Evolutionary conservation across 352 stramenopile genomes (phyloP).

Genomic region (Phytophthora lateralis): DNA sequence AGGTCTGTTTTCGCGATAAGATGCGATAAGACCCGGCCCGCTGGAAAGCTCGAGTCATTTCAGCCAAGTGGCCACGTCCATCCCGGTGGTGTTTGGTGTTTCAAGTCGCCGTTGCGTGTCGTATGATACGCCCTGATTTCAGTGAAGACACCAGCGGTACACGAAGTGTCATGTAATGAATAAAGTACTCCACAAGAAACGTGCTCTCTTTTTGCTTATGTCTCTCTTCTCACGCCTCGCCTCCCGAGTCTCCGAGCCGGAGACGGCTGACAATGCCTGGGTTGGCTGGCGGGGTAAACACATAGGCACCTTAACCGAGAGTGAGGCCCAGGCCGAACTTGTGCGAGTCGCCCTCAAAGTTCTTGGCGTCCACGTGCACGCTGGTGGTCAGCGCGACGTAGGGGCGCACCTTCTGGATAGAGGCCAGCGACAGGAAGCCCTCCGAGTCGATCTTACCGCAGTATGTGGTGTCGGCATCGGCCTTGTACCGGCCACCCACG

Average conservation of each 20-base stretch:
- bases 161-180: background rate
- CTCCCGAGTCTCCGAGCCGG: slow-evolving; percentile 13
- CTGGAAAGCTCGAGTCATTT: too few relatives aligned
- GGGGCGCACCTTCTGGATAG: slow-evolving; percentile 80
- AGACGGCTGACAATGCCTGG: slow-evolving; percentile 18
- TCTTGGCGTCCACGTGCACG: slow-evolving; percentile 86
- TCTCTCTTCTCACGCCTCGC: slow-evolving; percentile 32
- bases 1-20: background rate
- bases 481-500: slow-evolving; percentile 80
- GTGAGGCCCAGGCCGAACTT: slow-evolving; percentile 86
- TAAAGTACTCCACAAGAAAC: slow-evolving; percentile 42
- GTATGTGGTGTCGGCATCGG: slow-evolving; percentile 78
- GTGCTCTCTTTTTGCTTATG: slow-evolving; percentile 44
- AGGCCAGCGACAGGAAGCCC: slow-evolving; percentile 75
- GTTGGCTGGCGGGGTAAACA: slow-evolving; percentile 20
- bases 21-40: background rate
- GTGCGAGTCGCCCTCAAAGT: slow-evolving; percentile 86
- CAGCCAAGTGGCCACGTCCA: background rate
- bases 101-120: slow-evolving; percentile 14
- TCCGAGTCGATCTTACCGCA: slow-evolving; percentile 86
- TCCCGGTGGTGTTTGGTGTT: slow-evolving; percentile 21
- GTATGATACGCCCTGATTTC: background rate
- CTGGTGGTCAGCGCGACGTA: slow-evolving; percentile 78
- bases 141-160: background rate
- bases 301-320: slow-evolving; percentile 56